These are phyloP conservation scores for Orychophragmus violaceus DNA, from an alignment of 345 rosid genomes.

Conservation along the genomic window DNA sequence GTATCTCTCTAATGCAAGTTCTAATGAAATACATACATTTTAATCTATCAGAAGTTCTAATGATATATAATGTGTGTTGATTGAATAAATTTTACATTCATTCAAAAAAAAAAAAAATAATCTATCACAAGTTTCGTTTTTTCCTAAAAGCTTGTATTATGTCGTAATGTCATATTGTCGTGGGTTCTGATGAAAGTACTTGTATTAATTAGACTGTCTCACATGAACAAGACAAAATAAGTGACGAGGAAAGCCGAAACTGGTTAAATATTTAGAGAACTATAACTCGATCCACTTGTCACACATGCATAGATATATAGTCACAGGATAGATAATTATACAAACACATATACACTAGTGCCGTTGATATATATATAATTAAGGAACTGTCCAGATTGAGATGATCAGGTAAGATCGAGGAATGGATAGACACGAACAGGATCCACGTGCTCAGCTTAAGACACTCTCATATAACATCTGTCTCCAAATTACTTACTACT, in stretches of 20 bases:
- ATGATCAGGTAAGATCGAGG: constrained; percentile 23
- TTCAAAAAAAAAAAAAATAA: no score
- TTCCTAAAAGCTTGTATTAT: neutral
- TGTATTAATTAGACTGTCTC: neutral
- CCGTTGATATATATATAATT: neutral
- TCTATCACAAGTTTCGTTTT: no score
- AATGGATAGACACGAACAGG: constrained; percentile 26
- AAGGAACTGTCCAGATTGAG: constrained; percentile 19
- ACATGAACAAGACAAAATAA: constrained; percentile 8
- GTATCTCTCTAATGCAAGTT: neutral
- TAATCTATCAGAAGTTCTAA: no score
- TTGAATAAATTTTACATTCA: no score
- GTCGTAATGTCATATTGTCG: no score
- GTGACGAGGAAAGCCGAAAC: constrained; percentile 31
- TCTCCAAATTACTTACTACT: constrained; percentile 10
- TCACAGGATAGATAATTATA: neutral
- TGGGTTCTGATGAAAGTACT: neutral
- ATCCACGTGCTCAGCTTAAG: constrained; percentile 29
- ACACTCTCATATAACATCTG: constrained; percentile 24
- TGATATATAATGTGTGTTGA: no score
- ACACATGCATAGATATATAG: constrained; percentile 23
- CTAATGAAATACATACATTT: neutral
- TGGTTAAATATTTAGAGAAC: neutral
- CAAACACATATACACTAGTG: neutral
- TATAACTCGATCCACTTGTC: constrained; percentile 22